phyloP scores from a whole-genome alignment of 2,329 filamentous ascomycete species.

The Diaporthe citrichinensis region DNA sequence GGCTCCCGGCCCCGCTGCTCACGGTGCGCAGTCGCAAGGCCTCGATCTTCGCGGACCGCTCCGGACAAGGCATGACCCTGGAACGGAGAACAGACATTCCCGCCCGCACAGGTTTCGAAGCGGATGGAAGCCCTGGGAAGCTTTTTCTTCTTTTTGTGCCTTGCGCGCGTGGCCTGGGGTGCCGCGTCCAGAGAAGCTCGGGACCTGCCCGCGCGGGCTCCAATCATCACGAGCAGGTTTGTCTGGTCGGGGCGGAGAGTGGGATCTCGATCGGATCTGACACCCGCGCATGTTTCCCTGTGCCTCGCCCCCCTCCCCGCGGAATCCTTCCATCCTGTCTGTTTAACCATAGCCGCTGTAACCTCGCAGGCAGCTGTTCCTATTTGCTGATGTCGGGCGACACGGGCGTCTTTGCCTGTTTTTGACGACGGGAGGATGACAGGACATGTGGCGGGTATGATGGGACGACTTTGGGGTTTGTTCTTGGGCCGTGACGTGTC shows the following conservation, averaged over 20 bases:
- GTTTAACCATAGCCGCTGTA: slow-evolving; percentile 20
- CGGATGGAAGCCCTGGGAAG: neutral
- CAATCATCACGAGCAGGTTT: slow-evolving; percentile 2
- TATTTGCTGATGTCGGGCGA: too few species aligned
- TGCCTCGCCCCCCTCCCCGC: neutral
- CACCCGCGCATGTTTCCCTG: neutral
- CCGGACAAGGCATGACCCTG: slow-evolving; percentile 17
- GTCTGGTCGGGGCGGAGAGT: neutral
- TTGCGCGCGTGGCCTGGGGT: neutral
- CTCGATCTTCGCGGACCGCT: slow-evolving; percentile 21
- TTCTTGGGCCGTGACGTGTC: neutral
- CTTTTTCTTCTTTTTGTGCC: neutral
- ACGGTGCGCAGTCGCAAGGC: neutral
- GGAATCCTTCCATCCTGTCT: neutral
- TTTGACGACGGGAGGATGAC: neutral
- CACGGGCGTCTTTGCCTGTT: neutral
- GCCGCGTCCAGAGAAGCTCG: neutral
- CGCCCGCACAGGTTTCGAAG: neutral
- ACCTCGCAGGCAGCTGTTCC: neutral
- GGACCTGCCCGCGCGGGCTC: slow-evolving; percentile 20
- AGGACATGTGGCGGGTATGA: neutral
- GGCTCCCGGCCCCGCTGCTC: neutral
- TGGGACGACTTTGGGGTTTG: neutral
- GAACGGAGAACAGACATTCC: neutral
- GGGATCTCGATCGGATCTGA: slow-evolving; percentile 29